Conservation (phyloP, 148 eudicot species). For the Polygonum aviculare region DNA sequence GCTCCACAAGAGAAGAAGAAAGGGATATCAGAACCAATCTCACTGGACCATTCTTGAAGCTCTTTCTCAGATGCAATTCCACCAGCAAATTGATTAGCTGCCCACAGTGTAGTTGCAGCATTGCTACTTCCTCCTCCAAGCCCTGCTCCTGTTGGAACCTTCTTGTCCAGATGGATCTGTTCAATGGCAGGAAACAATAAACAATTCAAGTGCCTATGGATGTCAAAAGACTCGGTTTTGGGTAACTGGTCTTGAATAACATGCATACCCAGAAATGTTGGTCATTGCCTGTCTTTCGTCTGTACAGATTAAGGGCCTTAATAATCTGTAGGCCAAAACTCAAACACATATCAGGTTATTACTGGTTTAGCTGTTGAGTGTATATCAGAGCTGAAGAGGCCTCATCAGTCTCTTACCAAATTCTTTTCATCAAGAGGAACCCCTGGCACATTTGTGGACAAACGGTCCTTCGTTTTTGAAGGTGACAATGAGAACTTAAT, state of each 20-base stretch:
- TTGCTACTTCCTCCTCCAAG: slow-evolving; percentile 98
- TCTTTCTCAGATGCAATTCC: slow-evolving; percentile 77
- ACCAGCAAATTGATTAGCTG: slow-evolving; percentile 88
- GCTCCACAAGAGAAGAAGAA: slow-evolving; percentile 94
- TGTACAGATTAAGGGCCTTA: slow-evolving; percentile 71
- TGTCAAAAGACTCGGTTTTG: not conserved
- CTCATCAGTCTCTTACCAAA: slow-evolving; percentile 46
- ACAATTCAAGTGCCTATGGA: slow-evolving; percentile 1
- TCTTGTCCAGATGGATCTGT: slow-evolving; percentile 92
- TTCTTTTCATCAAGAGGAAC: slow-evolving; percentile 86
- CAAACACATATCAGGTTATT: not conserved
- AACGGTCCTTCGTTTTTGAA: slow-evolving; percentile 67
- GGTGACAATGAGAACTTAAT: slow-evolving; percentile 91
- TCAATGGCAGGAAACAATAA: not conserved
- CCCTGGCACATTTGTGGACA: slow-evolving; percentile 86
- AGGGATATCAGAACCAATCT: slow-evolving; percentile 95
- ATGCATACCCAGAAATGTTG: slow-evolving; percentile 72
- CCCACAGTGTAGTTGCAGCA: slow-evolving; percentile 98
- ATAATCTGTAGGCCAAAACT: slow-evolving; percentile 54
- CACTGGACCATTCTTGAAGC: slow-evolving; percentile 93
- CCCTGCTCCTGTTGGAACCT: slow-evolving; percentile 97
- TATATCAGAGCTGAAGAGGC: not conserved
- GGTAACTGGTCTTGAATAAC: slow-evolving; percentile 1
- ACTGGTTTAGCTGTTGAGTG: not conserved
- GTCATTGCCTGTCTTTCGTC: slow-evolving; percentile 78